Evolutionary conservation across 768 basidiomycete genomes (phyloP).

Genomic region (Serendipita sp.): DNA sequence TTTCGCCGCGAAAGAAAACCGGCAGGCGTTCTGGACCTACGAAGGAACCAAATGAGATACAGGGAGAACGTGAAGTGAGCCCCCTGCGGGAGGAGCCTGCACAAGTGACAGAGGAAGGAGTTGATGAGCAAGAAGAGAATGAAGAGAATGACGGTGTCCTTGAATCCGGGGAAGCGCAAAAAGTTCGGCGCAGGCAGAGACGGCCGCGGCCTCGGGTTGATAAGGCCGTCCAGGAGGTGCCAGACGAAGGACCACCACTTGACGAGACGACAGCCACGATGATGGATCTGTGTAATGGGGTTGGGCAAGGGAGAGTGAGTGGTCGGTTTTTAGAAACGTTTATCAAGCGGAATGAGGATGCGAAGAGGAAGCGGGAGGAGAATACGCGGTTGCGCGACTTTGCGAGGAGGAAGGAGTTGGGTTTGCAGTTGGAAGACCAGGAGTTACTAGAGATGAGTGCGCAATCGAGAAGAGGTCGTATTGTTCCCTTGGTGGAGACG

Average conservation of each 20-base stretch:
- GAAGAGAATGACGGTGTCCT: neutral
- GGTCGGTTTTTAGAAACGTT: neutral
- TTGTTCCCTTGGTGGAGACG: neutral
- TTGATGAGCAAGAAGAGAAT: neutral
- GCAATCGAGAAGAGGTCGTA: neutral
- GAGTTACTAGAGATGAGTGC: neutral
- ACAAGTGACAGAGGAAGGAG: too few species aligned
- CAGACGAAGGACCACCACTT: neutral
- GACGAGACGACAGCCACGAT: conserved; percentile 1
- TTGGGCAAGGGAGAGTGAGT: neutral
- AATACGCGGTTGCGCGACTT: neutral
- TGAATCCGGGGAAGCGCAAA: neutral
- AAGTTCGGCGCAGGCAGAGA: neutral
- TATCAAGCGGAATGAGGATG: neutral
- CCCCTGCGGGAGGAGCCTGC: neutral
- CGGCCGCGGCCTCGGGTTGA: neutral
- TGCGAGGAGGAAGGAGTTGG: neutral
- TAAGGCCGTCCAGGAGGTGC: neutral
- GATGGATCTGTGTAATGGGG: conserved; percentile 3
- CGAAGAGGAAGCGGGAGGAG: neutral
- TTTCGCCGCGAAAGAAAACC: too few species aligned
- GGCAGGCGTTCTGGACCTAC: neutral
- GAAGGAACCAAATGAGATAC: neutral
- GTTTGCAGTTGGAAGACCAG: neutral
- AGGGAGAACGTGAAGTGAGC: neutral